Percentiles rank a stretch among this genome's conserved stretches.
These are phyloP conservation scores for Clavariopsis aquatica DNA, from an alignment of 495 filamentous ascomycete species.

Conservation along the genomic window DNA sequence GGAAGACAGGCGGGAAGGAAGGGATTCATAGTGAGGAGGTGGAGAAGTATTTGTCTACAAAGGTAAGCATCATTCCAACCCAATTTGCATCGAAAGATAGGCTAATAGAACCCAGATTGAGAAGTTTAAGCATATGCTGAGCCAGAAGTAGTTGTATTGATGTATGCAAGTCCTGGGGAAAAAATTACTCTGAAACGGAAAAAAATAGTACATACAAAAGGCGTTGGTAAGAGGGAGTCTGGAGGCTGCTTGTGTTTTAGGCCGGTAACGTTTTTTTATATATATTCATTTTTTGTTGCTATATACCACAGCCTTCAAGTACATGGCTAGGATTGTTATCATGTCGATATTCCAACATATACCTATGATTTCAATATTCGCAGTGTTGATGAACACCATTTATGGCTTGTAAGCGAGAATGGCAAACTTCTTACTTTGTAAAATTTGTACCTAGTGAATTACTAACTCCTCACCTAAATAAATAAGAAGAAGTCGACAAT, in stretches of 20 bases:
- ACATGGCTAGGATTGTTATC: neutral
- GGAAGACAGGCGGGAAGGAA: constrained; percentile 75
- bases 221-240: neutral
- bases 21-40: constrained; percentile 87
- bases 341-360: too few relatives aligned
- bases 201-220: neutral
- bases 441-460: too few relatives aligned
- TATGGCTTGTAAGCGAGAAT: too few relatives aligned
- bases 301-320: constrained; percentile 7
- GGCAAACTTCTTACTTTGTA: too few relatives aligned
- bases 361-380: too few relatives aligned
- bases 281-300: too few relatives aligned
- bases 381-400: too few relatives aligned
- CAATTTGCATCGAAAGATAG: neutral
- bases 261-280: neutral
- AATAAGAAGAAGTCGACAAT: too few relatives aligned
- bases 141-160: constrained; percentile 5
- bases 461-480: too few relatives aligned
- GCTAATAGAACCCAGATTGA: constrained; percentile 42
- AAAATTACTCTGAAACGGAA: neutral
- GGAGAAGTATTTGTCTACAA: constrained; percentile 89
- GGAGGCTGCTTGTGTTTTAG: neutral
- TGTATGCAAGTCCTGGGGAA: neutral
- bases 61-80: constrained; percentile 59
- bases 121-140: constrained; percentile 50